Conservation (phyloP, 2,329 filamentous ascomycete species). For the Coniochaeta sp. region DNA sequence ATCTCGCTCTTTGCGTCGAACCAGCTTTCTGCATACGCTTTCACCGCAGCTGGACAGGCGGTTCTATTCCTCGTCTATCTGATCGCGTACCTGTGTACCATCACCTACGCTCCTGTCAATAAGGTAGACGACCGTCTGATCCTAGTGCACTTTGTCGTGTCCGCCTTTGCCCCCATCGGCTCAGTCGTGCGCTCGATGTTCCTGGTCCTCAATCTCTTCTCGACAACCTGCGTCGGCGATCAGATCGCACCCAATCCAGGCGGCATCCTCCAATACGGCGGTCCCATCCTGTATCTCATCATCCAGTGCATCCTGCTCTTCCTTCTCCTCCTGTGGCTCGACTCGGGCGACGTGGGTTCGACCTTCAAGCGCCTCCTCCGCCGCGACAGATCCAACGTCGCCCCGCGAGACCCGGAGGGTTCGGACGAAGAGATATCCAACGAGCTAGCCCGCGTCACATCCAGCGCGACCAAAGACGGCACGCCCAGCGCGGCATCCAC, state of each 20-base stretch:
- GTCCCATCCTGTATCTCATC: conserved; percentile 75
- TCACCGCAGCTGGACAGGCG: conserved; percentile 70
- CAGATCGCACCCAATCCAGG: conserved; percentile 61
- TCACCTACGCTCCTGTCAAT: conserved; percentile 67
- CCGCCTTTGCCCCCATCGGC: conserved; percentile 66
- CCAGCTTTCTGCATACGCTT: conserved; percentile 78
- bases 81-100: conserved; percentile 61
- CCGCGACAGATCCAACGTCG: conserved; percentile 5
- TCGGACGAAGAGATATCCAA: conserved; percentile 54
- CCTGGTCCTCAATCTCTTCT: conserved; percentile 75
- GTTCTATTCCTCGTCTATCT: conserved; percentile 64
- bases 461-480: conserved; percentile 26
- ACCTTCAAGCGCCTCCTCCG: conserved; percentile 36
- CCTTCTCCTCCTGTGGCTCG: conserved; percentile 67
- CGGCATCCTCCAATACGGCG: conserved; percentile 67
- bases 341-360: conserved; percentile 62
- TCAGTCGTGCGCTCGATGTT: conserved; percentile 70
- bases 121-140: conserved; percentile 60
- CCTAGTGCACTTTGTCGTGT: conserved; percentile 68
- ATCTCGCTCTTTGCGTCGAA: conserved; percentile 73
- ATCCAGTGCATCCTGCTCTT: conserved; percentile 68
- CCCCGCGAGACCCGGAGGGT: conserved; percentile 19
- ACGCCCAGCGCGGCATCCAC: conserved; percentile 15
- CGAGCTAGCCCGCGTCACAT: conserved; percentile 57
- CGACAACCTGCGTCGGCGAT: conserved; percentile 62